Percentiles rank a stretch among this genome's conserved stretches.
phyloP scores from a whole-genome alignment of 2,329 filamentous ascomycete species.

The Cyphellophora europaea region DNA sequence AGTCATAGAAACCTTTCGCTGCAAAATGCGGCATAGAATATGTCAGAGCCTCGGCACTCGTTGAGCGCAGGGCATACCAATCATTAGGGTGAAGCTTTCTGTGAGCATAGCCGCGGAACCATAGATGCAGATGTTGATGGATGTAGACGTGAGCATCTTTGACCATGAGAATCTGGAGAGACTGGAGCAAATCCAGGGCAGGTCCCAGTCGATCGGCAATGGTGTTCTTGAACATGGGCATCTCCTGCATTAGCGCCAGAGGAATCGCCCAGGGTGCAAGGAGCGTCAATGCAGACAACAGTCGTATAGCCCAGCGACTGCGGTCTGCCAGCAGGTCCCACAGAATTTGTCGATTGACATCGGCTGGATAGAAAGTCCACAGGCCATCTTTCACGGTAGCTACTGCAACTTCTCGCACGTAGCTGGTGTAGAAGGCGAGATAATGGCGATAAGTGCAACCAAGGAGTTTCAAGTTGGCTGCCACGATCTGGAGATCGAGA shows the following conservation, averaged over 20 bases:
- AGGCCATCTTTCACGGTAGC: background rate
- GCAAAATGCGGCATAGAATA: background rate
- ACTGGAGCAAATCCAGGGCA: background rate
- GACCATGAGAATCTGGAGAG: background rate
- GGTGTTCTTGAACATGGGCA: conserved; percentile 3
- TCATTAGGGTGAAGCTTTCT: background rate
- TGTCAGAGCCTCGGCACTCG: background rate
- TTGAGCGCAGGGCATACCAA: background rate
- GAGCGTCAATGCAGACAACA: conserved; percentile 1
- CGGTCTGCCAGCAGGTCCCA: conserved; percentile 8
- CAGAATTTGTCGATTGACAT: conserved; percentile 57
- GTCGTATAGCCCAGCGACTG: background rate
- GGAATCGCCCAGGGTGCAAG: conserved; percentile 5
- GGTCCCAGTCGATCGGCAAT: background rate
- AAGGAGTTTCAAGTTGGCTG: background rate
- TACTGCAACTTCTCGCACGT: background rate
- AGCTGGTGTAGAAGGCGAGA: background rate
- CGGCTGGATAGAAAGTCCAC: background rate
- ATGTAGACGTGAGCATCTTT: background rate
- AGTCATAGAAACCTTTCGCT: background rate
- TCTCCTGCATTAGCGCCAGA: conserved; percentile 3
- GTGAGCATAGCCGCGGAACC: background rate
- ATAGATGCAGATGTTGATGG: background rate
- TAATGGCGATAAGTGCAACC: background rate
- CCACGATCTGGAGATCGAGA: background rate